Evolutionary conservation across 805 yeast species (phyloP).

Genomic region (Lipomyces lipofer): DNA sequence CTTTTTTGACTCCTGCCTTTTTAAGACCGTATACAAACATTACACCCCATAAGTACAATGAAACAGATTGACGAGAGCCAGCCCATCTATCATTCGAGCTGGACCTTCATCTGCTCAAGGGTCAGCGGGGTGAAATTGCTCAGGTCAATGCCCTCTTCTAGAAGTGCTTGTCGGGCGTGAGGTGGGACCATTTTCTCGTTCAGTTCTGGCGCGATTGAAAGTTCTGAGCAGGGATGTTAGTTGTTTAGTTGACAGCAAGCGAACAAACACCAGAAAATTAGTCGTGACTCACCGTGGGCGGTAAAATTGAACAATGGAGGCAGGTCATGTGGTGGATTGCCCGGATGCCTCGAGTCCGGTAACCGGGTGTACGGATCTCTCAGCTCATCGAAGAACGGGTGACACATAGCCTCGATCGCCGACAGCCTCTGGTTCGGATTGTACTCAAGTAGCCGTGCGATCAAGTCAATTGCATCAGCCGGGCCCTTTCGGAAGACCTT

Average conservation of each 20-base stretch:
- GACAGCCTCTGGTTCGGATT: slow-evolving; percentile 82
- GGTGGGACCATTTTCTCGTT: slow-evolving; percentile 44
- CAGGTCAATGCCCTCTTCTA: slow-evolving; percentile 46
- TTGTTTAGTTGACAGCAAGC: no score
- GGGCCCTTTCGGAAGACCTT: slow-evolving; percentile 77
- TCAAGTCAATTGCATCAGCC: slow-evolving; percentile 79
- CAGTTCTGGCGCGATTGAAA: slow-evolving; percentile 46
- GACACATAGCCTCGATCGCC: slow-evolving; percentile 80
- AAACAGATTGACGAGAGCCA: no score
- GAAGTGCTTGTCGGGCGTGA: slow-evolving; percentile 46
- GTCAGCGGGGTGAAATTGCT: slow-evolving; percentile 60
- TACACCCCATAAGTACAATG: no score
- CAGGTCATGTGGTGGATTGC: slow-evolving; percentile 69
- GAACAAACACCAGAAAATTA: not conserved
- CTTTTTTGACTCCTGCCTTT: no score
- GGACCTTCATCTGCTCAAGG: slow-evolving; percentile 35
- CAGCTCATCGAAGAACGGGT: slow-evolving; percentile 85
- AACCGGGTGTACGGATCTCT: slow-evolving; percentile 51
- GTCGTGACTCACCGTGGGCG: slow-evolving; percentile 59
- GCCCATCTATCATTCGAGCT: slow-evolving; percentile 18
- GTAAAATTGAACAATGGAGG: slow-evolving; percentile 80
- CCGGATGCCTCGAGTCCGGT: slow-evolving; percentile 55
- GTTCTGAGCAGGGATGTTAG: no score
- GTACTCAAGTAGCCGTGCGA: slow-evolving; percentile 79
- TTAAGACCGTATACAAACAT: no score